Base-by-base conservation (phyloP, 495 filamentous ascomycete genomes). In the Tuber indicum region DNA sequence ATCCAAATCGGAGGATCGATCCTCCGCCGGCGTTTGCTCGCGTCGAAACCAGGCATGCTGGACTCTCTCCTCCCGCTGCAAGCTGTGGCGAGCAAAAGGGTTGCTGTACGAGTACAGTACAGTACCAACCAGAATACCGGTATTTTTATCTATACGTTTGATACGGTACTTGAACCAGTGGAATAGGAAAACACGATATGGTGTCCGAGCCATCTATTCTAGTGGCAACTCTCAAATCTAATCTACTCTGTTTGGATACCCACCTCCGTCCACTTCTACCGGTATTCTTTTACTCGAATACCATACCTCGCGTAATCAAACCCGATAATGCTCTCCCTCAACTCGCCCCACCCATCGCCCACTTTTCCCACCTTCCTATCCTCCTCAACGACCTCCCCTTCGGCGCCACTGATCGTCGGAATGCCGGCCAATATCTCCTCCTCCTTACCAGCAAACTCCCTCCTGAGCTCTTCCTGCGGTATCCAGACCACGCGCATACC, bases 401-500 rank as follows among this genome's bases (percentile, higher is more conserved):
- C 58, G 2, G 58, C 58, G 1, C 26, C 16, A 32, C 58, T 14
- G 4, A 36, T 4, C 26, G 36, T 19, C 14, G 26, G 58, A 74
- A 91, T 84, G 0, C 93, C 95, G 0, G 96, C 96, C 23, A 99
- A 86, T 10, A 99, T 94, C 84, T 93, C 89, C 71, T 86, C 87
- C 85, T 97, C 94, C 66, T 91, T 88, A 6, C 93, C 94, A 58
- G 84, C 85, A 81, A 92, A 96, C 83, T 92, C 90, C 80, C 89
- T 87, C 86, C 92, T 86, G 42, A 99, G 84, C 83, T 89, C 92
- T 3, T 90, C 88, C 86, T 98, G 94, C 9, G 96, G 96, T 78
- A 90, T 91, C 96, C 96, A 99, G 1, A 97, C 87, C 14, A 97
- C 96, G 77, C 93, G 88, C 96, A 98, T 98, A 0, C 96, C 96